phyloP scores from a whole-genome alignment of 1,284 basidiomycete genomes.

The Cystobasidium sp. region DNA sequence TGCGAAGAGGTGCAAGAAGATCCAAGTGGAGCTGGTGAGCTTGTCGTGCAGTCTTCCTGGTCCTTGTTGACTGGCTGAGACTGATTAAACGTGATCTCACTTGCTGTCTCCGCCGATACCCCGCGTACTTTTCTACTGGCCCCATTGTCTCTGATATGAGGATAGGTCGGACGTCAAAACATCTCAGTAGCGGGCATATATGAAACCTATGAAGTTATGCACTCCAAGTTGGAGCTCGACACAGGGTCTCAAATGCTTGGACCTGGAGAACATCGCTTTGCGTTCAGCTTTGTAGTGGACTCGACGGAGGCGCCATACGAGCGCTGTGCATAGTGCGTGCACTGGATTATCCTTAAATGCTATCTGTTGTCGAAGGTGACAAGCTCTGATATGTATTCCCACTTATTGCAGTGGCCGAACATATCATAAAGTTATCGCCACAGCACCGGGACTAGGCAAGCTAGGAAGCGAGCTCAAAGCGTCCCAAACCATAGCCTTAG shows the following conservation, averaged over 20 bases:
- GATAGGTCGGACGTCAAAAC: constrained; percentile 38
- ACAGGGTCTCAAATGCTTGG: constrained; percentile 33
- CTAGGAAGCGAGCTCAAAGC: constrained; percentile 29
- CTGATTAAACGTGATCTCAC: background rate
- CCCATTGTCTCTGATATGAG: background rate
- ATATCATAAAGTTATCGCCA: constrained; percentile 33
- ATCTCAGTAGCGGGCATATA: constrained; percentile 23
- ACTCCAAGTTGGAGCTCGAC: constrained; percentile 28
- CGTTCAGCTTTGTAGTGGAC: constrained; percentile 35
- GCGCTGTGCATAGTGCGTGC: constrained; percentile 20
- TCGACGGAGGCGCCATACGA: constrained; percentile 33
- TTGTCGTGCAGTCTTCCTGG: background rate
- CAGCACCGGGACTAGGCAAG: constrained; percentile 34
- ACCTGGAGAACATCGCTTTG: constrained; percentile 38
- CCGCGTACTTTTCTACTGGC: background rate
- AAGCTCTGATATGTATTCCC: background rate
- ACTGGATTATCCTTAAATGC: background rate
- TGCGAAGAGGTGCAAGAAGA: constrained; percentile 34
- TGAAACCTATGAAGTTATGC: constrained; percentile 30
- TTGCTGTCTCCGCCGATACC: background rate
- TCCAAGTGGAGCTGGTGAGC: constrained; percentile 38
- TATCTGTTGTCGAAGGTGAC: background rate
- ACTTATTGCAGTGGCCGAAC: constrained; percentile 29
- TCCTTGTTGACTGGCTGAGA: constrained; percentile 3
- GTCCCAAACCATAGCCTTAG: constrained; percentile 6